Percentiles rank a stretch among this genome's conserved stretches.
These are phyloP conservation scores for Brassica rapa DNA, from an alignment of 345 rosid species.

Conservation along the genomic window DNA sequence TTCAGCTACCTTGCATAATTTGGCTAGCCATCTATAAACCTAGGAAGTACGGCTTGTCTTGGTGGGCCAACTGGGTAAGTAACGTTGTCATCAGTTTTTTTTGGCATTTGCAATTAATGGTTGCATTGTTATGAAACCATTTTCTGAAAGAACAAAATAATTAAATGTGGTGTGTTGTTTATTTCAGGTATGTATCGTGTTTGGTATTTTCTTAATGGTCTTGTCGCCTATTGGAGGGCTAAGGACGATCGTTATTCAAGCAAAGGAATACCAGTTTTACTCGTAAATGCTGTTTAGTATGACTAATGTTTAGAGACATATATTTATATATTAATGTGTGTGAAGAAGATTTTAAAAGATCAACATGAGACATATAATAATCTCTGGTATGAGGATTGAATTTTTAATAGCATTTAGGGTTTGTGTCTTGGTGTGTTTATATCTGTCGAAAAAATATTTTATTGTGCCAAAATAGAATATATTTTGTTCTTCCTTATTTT, in stretches of 20 bases:
- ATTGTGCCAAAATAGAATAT: background rate
- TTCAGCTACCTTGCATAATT: conserved; percentile 75
- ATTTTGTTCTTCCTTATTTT: background rate
- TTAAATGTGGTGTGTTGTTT: background rate
- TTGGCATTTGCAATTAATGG: background rate
- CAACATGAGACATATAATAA: conserved; percentile 20
- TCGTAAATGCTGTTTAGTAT: conserved; percentile 39
- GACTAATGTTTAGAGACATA: conserved; percentile 11
- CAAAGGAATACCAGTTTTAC: conserved; percentile 66
- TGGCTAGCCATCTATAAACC: conserved; percentile 81
- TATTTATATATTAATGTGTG: conserved; percentile 4
- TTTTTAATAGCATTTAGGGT: conserved; percentile 28
- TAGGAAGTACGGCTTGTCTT: conserved; percentile 61
- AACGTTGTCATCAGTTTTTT: background rate
- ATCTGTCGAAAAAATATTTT: conserved; percentile 1
- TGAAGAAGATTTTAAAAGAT: conserved; percentile 12
- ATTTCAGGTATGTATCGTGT: conserved; percentile 69
- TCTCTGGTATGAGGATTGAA: conserved; percentile 1
- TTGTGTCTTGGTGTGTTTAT: conserved; percentile 19
- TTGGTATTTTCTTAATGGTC: conserved; percentile 60
- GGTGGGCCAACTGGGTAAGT: conserved; percentile 75
- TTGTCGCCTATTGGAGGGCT: conserved; percentile 82
- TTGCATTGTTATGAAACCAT: conserved; percentile 4
- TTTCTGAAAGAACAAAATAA: background rate
- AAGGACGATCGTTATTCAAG: conserved; percentile 58